Base-by-base conservation (phyloP, 331 rosid species). In the Cucumis variabilis region DNA sequence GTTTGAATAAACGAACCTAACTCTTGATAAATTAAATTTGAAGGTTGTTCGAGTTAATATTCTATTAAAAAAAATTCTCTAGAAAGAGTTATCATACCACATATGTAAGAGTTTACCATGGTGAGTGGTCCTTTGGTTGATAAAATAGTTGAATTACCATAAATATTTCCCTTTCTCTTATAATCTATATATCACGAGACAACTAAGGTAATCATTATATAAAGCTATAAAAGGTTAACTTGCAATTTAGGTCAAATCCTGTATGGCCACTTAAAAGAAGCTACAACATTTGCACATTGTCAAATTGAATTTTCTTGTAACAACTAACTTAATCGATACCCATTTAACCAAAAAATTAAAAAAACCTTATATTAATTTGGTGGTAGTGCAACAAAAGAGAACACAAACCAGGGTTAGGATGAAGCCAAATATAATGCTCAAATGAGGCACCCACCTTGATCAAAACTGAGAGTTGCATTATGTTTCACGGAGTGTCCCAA, bases 1-100 rank as follows among this genome's bases (percentile, higher is more conserved):
- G 62, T 23, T 77, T 53, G 84, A 80, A 80, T 68, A 79, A 80
- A 12, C 55, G 68, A 80, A 55, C 84, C 84, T 79, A 79, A 79
- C 46, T 28, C 20, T 80, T 53, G 84, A 51, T 53, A 24, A 53
- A 80, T 55, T 68, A 80, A 80, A 80, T 55, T 80, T 33, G 27
- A 46, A 55, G 84, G 46, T 80, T 50, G 13, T 53, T 79, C 84
- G 55, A 51, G 28, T 55, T 53, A 53, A 16, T 28, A 27, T 51
- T 80, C 67, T 79, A 28, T 51, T 48, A 79, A 80, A 20, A 16
- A 80, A 55, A 46, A 16, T 53, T 27, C 48, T 17, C 84, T 25
- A 80, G 48, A 16, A 55, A 55, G 68, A 53, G 24, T 17, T 28
- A 80, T 79, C 67, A 55, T 44, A 44, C 48, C 48, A 44, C 48